phyloP scores from a whole-genome alignment of 345 rosid genomes.

The Chamaenerion angustifolium region DNA sequence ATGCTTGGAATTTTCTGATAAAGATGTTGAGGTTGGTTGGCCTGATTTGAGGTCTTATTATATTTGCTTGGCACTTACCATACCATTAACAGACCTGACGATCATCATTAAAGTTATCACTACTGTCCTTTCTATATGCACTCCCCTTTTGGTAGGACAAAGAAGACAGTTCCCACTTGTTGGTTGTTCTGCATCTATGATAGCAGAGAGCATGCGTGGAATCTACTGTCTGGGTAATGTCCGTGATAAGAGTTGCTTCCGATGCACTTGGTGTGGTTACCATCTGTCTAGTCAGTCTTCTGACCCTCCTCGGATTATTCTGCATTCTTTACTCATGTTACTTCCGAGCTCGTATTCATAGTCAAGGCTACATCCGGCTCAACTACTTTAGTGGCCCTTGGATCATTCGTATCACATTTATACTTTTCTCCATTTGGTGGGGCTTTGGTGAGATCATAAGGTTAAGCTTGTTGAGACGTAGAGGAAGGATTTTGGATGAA shows the following conservation, averaged over 20 bases:
- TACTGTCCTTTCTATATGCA: too few relatives aligned
- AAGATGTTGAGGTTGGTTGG: too few relatives aligned
- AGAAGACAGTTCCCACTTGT: slow-evolving; percentile 18
- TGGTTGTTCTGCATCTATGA: slow-evolving; percentile 76
- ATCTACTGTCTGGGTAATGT: slow-evolving; percentile 95
- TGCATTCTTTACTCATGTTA: slow-evolving; percentile 70
- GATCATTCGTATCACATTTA: slow-evolving; percentile 61
- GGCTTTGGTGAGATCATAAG: slow-evolving; percentile 73
- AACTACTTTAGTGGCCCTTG: slow-evolving; percentile 84
- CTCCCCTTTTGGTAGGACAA: too few relatives aligned
- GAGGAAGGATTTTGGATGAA: slow-evolving; percentile 35
- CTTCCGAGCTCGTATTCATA: slow-evolving; percentile 62
- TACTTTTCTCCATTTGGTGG: slow-evolving; percentile 72
- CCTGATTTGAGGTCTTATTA: too few relatives aligned
- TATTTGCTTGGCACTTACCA: too few relatives aligned
- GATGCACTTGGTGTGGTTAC: slow-evolving; percentile 97
- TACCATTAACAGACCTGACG: too few relatives aligned
- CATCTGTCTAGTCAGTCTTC: slow-evolving; percentile 61
- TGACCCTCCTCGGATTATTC: slow-evolving; percentile 52
- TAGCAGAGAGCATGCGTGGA: slow-evolving; percentile 99
- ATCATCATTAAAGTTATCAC: too few relatives aligned
- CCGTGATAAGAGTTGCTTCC: slow-evolving; percentile 86
- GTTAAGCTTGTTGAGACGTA: slow-evolving; percentile 49
- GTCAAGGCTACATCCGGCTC: slow-evolving; percentile 38
- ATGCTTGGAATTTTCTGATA: too few relatives aligned